These are phyloP conservation scores for Mariannaea elegans DNA, from an alignment of 2,329 filamentous ascomycete genomes.

Conservation along the genomic window DNA sequence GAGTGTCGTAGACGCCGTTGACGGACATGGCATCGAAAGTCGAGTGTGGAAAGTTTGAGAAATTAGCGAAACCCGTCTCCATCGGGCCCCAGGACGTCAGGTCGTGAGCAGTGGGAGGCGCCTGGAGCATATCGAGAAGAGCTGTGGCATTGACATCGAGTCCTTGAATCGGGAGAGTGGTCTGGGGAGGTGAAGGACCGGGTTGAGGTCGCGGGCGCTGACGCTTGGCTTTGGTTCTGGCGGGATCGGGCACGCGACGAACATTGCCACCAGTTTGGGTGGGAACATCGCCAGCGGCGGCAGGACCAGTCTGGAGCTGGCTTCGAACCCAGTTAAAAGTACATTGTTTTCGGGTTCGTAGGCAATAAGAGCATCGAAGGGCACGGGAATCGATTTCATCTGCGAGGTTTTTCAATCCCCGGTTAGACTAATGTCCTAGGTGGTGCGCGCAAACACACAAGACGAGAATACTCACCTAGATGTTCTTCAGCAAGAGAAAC, in stretches of 20 bases:
- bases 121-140: slow-evolving; percentile 41
- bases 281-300: slow-evolving; percentile 28
- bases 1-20: slow-evolving; percentile 35
- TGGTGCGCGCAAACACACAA: slow-evolving; percentile 25
- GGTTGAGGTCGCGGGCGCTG: slow-evolving; percentile 38
- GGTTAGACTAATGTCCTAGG: slow-evolving; percentile 35
- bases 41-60: slow-evolving; percentile 33
- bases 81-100: slow-evolving; percentile 40
- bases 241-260: slow-evolving; percentile 39
- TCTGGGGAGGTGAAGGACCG: slow-evolving; percentile 34
- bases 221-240: slow-evolving; percentile 38
- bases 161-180: slow-evolving; percentile 34
- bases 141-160: slow-evolving; percentile 40
- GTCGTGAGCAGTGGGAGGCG: slow-evolving; percentile 38
- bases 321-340: slow-evolving; percentile 41
- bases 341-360: slow-evolving; percentile 41
- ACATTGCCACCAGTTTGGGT: slow-evolving; percentile 28
- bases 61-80: slow-evolving; percentile 37
- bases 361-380: slow-evolving; percentile 40
- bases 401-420: slow-evolving; percentile 31
- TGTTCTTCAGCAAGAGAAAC: slow-evolving; percentile 40
- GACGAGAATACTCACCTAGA: slow-evolving; percentile 34
- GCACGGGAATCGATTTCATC: slow-evolving; percentile 41
- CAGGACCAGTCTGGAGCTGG: slow-evolving; percentile 38
- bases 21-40: slow-evolving; percentile 39